phyloP scores from a whole-genome alignment of 768 basidiomycete genomes.

The Leucocoprinus leucothites region DNA sequence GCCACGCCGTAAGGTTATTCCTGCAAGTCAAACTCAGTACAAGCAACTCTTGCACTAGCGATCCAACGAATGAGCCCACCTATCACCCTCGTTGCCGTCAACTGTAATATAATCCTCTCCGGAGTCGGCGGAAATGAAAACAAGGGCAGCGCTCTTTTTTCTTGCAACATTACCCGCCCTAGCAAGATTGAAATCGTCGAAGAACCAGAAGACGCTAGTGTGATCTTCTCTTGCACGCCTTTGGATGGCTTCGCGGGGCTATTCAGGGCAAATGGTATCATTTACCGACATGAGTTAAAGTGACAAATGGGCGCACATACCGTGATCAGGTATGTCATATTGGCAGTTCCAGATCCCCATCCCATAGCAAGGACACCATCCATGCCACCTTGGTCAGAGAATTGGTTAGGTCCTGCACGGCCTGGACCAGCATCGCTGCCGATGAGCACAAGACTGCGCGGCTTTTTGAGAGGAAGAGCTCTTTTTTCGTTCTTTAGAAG shows the following conservation, averaged over 20 bases:
- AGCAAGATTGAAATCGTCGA: constrained; percentile 65
- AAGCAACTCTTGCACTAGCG: neutral
- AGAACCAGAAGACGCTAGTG: constrained; percentile 62
- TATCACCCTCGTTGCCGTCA: constrained; percentile 76
- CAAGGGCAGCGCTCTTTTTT: constrained; percentile 62
- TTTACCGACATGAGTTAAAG: neutral
- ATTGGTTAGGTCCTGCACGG: constrained; percentile 67
- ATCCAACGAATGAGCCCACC: constrained; percentile 32
- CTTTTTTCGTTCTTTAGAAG: constrained; percentile 68
- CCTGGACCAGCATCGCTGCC: constrained; percentile 68
- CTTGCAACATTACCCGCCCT: constrained; percentile 45
- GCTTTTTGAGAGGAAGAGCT: constrained; percentile 57
- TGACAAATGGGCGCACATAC: constrained; percentile 32
- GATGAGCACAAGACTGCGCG: constrained; percentile 55
- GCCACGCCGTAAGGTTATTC: constrained; percentile 74
- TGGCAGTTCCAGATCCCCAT: constrained; percentile 85
- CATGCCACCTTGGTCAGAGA: constrained; percentile 56
- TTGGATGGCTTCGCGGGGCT: constrained; percentile 84
- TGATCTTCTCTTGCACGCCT: constrained; percentile 62
- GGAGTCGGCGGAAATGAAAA: constrained; percentile 81
- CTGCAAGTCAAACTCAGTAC: constrained; percentile 19
- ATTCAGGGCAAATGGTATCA: neutral
- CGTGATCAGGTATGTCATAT: constrained; percentile 77
- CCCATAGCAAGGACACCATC: constrained; percentile 85
- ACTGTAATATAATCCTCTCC: constrained; percentile 83